These are phyloP conservation scores for Multifurca ochricompacta DNA, from an alignment of 768 basidiomycete genomes.

Conservation along the genomic window DNA sequence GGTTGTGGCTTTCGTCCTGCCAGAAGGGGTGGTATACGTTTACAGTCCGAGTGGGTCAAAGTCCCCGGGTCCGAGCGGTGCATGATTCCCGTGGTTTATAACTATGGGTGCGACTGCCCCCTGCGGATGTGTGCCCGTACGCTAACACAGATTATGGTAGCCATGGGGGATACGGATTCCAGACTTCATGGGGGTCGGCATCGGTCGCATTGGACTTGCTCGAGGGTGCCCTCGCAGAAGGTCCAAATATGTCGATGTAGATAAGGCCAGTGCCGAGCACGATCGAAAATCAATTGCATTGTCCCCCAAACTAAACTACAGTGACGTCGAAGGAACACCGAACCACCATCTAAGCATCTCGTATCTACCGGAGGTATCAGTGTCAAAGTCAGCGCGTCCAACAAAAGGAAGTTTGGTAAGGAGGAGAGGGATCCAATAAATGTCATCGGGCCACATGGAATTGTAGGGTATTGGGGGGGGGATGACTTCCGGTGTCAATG, in stretches of 20 bases:
- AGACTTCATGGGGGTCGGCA: constrained; percentile 61
- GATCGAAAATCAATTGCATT: neutral
- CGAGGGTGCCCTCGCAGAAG: constrained; percentile 31
- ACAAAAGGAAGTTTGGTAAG: constrained; percentile 34
- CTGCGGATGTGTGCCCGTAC: neutral
- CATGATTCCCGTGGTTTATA: constrained; percentile 46
- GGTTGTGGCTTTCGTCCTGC: constrained; percentile 59
- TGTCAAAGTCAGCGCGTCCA: constrained; percentile 42
- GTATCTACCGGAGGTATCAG: constrained; percentile 6
- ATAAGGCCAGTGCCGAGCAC: neutral
- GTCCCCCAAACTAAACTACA: neutral
- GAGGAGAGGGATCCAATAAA: constrained; percentile 62
- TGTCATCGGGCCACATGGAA: constrained; percentile 56
- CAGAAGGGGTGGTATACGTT: constrained; percentile 58
- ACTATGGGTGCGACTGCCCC: constrained; percentile 48
- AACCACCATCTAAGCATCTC: constrained; percentile 20
- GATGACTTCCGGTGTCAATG: neutral
- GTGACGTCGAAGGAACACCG: constrained; percentile 10
- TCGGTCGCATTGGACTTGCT: constrained; percentile 40
- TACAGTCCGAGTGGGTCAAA: constrained; percentile 41
- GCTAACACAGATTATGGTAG: constrained; percentile 26
- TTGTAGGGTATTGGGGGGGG: constrained; percentile 50
- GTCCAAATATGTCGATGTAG: neutral
- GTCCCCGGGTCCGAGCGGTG: constrained; percentile 21
- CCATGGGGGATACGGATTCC: constrained; percentile 57